Conservation (phyloP, 2,329 filamentous ascomycete species). For the Fusarium sambucinum region DNA sequence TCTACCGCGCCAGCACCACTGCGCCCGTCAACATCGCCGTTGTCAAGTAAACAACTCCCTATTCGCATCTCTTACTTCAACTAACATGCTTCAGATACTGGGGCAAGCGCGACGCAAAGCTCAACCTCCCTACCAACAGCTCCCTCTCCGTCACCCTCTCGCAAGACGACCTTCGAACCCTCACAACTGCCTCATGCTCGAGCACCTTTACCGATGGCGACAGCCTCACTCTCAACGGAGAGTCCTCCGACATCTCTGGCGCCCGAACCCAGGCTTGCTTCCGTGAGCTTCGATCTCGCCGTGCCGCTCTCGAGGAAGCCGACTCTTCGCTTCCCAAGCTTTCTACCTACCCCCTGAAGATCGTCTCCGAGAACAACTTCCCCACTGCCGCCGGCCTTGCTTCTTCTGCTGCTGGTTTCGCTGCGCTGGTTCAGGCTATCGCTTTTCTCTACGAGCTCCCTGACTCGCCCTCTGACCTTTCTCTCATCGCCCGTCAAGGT, state of each 20-base stretch:
- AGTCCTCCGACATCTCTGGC: slow-evolving; percentile 84
- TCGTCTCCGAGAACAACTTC: slow-evolving; percentile 99
- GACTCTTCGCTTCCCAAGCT: slow-evolving; percentile 85
- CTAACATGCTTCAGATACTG: slow-evolving; percentile 70
- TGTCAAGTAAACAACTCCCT: slow-evolving; percentile 76
- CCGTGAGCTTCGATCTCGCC: slow-evolving; percentile 82
- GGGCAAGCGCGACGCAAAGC: slow-evolving; percentile 93
- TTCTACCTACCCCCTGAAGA: slow-evolving; percentile 79
- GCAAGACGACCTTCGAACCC: slow-evolving; percentile 91
- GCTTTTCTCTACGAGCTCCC: slow-evolving; percentile 91
- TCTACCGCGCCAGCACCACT: slow-evolving; percentile 94
- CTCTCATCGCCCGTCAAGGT: slow-evolving; percentile 89
- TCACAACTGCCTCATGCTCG: slow-evolving; percentile 95
- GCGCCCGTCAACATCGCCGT: slow-evolving; percentile 98
- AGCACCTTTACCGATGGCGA: slow-evolving; percentile 73
- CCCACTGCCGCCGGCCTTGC: slow-evolving; percentile 93
- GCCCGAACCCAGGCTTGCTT: slow-evolving; percentile 96
- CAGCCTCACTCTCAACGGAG: slow-evolving; percentile 85
- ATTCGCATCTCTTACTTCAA: neutral
- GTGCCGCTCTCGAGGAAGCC: slow-evolving; percentile 77
- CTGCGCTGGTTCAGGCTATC: slow-evolving; percentile 82
- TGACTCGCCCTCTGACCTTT: slow-evolving; percentile 83
- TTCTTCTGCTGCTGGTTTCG: slow-evolving; percentile 77
- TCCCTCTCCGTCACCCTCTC: slow-evolving; percentile 97
- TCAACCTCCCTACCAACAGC: slow-evolving; percentile 98